phyloP scores from a whole-genome alignment of 169 alveolate genomes.

The Haemoproteus tartakovskyi region DNA sequence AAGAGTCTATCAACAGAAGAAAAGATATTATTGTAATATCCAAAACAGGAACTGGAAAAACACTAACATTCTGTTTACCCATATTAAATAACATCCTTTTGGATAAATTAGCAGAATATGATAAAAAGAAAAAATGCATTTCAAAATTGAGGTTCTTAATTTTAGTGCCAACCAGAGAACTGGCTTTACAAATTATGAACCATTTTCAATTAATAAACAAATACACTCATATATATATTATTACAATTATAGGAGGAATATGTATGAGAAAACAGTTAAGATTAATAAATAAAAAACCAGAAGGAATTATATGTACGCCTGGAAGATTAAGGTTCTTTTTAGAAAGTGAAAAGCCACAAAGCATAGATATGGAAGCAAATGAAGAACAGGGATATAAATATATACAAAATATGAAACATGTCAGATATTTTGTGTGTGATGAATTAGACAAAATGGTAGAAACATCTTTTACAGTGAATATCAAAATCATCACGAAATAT shows the following conservation, averaged over 20 bases:
- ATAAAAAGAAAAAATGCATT: constrained; percentile 1
- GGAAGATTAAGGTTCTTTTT: constrained; percentile 71
- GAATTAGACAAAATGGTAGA: constrained; percentile 63
- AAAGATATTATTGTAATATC: constrained; percentile 74
- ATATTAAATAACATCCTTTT: constrained; percentile 62
- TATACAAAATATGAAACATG: constrained; percentile 27
- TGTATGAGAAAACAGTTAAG: constrained; percentile 37
- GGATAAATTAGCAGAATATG: constrained; percentile 23
- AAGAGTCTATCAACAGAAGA: constrained; percentile 28
- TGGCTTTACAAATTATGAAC: constrained; percentile 72
- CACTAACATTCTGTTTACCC: constrained; percentile 73
- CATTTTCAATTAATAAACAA: constrained; percentile 39
- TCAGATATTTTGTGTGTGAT: constrained; percentile 63
- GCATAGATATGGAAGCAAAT: constrained; percentile 12
- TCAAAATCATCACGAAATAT: constrained; percentile 38
- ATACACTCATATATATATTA: constrained; percentile 45
- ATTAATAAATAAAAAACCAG: constrained; percentile 65
- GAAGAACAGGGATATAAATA: constrained; percentile 19
- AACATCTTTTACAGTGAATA: constrained; percentile 50
- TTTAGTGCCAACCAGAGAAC: constrained; percentile 79
- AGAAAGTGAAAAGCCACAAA: constrained; percentile 29
- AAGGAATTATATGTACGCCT: constrained; percentile 75
- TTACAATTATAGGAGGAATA: constrained; percentile 51
- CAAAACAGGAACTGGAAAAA: constrained; percentile 81
- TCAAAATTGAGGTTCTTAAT: constrained; percentile 68